These are phyloP conservation scores for Clarireedia sp. DNA, from an alignment of 2,329 filamentous ascomycete genomes.

Conservation along the genomic window DNA sequence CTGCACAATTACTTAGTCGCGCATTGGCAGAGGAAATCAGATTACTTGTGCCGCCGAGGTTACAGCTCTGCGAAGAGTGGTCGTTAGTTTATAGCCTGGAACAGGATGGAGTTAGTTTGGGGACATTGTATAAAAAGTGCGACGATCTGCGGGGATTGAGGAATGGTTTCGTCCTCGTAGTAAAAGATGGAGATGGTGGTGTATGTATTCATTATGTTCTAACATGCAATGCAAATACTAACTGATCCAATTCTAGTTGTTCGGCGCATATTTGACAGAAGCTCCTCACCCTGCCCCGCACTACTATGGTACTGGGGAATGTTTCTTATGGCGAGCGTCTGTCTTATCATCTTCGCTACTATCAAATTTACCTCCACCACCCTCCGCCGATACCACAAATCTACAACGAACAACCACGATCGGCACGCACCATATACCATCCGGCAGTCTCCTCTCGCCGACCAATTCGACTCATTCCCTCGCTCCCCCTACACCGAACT, in stretches of 20 bases:
- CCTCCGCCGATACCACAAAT: conserved; percentile 57
- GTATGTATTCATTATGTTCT: conserved; percentile 40
- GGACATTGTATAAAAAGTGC: conserved; percentile 77
- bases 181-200: conserved; percentile 68
- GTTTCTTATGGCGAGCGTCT: conserved; percentile 80
- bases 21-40: conserved; percentile 88
- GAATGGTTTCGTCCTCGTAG: conserved; percentile 83
- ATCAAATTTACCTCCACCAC: conserved; percentile 53
- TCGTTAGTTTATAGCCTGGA: conserved; percentile 80
- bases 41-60: conserved; percentile 73
- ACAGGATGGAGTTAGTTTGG: conserved; percentile 80
- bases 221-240: neutral
- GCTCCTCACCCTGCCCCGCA: conserved; percentile 70
- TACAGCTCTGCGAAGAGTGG: conserved; percentile 87
- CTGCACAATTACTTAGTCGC: conserved; percentile 59
- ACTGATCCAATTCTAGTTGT: conserved; percentile 46
- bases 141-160: conserved; percentile 58
- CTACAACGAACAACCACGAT: conserved; percentile 54
- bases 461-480: conserved; percentile 14
- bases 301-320: conserved; percentile 95
- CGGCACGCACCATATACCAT: conserved; percentile 17
- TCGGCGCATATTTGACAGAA: conserved; percentile 92
- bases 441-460: conserved; percentile 14
- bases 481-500: conserved; percentile 24
- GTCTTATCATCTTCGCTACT: conserved; percentile 46